Base-by-base conservation (phyloP, 2,329 filamentous ascomycete species). In the Phyllosticta citrichinensis region DNA sequence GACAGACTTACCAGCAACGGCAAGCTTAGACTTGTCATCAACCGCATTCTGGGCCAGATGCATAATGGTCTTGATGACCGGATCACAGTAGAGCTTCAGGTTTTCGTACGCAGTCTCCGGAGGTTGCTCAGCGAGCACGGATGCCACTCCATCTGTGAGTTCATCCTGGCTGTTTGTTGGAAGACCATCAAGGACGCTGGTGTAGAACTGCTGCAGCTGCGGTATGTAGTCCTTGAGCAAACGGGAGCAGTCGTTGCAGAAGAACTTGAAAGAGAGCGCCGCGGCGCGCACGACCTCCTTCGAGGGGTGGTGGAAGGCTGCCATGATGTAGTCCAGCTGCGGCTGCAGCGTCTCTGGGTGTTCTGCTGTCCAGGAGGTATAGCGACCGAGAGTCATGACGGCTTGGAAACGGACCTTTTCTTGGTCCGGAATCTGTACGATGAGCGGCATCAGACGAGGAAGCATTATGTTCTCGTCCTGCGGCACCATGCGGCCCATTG, bases 351-450 rank as follows among this genome's bases (percentile, higher is more conserved):
- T 96, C 62, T 97, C 91, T 0, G 93, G 90, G 69, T 99, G 94
- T 55, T 91, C 86, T 5, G 94, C 86, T 0, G 95, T 99, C 94
- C 94, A 99, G 74, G 97, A 93, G 0, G 95, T 99, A 71, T 99
- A 99, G 64, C 94, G 84, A 47, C 91, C 94, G 22, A 99, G 83
- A 2, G 95, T 92, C 91, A 99, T 97, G 69, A 97, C 96, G 5
- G 93, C 93, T 64, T 96, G 93, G 75, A 99, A 99, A 8, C 92
- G 90, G n/a, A 99, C 83, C 78, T 97, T 99, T 75, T 97, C 91
- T 69, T 99, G 94, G 69, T 89, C 87, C 0, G 94, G 94, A 63
- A 99, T 96, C 70, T 95, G 89, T 11, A 96, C 91, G 64, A 99
- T 85, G 61, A 99, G 80, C 19, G 92, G 92, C 77, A 99, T 96